These are phyloP conservation scores for Trichoderma sp. DNA, from an alignment of 2,329 filamentous ascomycete genomes.

Conservation along the genomic window DNA sequence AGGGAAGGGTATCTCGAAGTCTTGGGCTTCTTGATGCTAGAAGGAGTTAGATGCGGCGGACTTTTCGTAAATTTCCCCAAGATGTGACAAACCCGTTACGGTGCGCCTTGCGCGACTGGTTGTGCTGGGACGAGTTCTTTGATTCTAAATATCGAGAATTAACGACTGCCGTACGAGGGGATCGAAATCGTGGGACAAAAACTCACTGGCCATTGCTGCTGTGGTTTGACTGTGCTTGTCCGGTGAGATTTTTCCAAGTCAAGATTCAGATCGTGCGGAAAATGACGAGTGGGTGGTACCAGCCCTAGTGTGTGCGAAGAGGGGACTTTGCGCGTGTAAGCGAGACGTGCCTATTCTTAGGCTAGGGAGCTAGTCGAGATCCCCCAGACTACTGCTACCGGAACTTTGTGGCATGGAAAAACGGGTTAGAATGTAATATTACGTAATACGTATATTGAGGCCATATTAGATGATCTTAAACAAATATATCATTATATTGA, in stretches of 20 bases:
- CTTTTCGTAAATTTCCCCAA: background rate
- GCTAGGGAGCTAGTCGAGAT: background rate
- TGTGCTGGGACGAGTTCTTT: slow-evolving; percentile 99
- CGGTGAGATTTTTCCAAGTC: slow-evolving; percentile 13
- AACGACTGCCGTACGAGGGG: background rate
- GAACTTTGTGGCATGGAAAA: background rate
- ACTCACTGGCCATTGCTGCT: slow-evolving; percentile 15
- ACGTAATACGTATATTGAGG: background rate
- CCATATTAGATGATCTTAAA: background rate
- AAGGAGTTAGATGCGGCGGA: slow-evolving; percentile 23
- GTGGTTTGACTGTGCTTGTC: slow-evolving; percentile 11
- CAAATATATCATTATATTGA: background rate
- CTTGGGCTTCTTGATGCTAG: slow-evolving; percentile 99
- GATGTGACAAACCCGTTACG: slow-evolving; percentile 80
- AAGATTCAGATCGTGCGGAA: slow-evolving; percentile 16
- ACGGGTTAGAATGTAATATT: background rate
- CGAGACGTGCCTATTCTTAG: slow-evolving; percentile 2
- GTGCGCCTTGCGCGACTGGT: slow-evolving; percentile 98
- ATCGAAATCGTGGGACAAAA: background rate
- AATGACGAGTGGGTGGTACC: slow-evolving; percentile 12
- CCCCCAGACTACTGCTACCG: background rate
- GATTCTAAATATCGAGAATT: slow-evolving; percentile 63
- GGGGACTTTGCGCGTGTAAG: slow-evolving; percentile 8
- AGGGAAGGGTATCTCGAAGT: slow-evolving; percentile 98
- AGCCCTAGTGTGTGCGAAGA: slow-evolving; percentile 15